phyloP scores from a whole-genome alignment of 176 grass and related monocot genomes.

The Oryza punctata region DNA sequence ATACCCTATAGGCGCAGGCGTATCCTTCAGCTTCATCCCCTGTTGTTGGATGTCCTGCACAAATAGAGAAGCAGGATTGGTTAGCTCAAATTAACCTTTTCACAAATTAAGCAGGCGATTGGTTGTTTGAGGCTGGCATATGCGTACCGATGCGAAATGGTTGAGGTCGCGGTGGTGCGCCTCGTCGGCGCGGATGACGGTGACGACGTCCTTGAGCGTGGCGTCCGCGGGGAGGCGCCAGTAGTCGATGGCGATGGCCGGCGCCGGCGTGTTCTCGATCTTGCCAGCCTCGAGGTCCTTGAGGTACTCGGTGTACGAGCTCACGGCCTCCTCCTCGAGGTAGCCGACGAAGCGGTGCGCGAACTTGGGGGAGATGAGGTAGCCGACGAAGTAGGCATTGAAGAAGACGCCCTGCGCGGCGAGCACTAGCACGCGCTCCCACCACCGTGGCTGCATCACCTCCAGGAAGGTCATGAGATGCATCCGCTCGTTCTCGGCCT shows the following conservation, averaged over 20 bases:
- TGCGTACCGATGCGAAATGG: constrained; percentile 81
- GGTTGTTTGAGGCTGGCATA: not conserved
- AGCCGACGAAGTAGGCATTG: constrained; percentile 89
- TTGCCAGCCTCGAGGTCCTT: constrained; percentile 73
- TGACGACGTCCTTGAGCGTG: constrained; percentile 92
- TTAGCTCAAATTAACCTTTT: not conserved
- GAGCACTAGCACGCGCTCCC: constrained; percentile 89
- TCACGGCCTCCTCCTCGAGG: constrained; percentile 95
- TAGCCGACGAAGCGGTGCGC: constrained; percentile 87
- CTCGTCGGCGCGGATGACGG: constrained; percentile 87
- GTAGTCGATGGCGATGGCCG: constrained; percentile 94
- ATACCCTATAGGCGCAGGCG: constrained; percentile 74
- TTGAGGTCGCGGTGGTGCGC: constrained; percentile 96
- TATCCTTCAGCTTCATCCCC: constrained; percentile 73
- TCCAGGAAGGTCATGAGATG: constrained; percentile 98
- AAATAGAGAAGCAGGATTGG: not conserved
- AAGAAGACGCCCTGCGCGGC: constrained; percentile 88
- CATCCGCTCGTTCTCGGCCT: constrained; percentile 99
- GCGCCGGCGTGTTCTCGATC: constrained; percentile 74
- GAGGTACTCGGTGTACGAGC: constrained; percentile 91
- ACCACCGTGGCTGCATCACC: constrained; percentile 73
- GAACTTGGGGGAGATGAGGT: constrained; percentile 94
- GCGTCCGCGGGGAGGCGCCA: constrained; percentile 87
- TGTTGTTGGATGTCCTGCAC: constrained; percentile 85
- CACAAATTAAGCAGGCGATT: not conserved